A percentile compares a stretch with the other conserved stretches of the same genome.
phyloP scores from a whole-genome alignment of 129 eudicot genomes.

The Daucus carota region DNA sequence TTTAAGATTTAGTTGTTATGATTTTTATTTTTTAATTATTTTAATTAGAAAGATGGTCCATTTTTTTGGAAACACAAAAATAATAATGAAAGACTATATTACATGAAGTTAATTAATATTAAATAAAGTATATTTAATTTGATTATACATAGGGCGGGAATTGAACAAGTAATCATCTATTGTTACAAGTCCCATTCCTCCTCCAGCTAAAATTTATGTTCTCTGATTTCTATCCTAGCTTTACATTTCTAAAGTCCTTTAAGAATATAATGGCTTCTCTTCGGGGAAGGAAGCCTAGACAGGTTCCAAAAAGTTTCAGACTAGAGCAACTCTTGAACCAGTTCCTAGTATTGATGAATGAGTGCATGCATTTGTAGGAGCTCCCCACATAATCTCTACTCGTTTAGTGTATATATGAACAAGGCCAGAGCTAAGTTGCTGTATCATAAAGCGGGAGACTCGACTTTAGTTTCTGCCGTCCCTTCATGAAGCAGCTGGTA shows the following conservation, averaged over 20 bases:
- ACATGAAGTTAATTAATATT: too few species aligned
- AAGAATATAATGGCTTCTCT: neutral
- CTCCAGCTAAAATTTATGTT: neutral
- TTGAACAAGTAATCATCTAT: too few species aligned
- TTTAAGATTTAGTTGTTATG: too few species aligned
- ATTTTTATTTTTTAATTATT: too few species aligned
- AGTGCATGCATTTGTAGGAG: neutral
- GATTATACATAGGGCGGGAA: too few species aligned
- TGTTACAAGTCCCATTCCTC: too few species aligned
- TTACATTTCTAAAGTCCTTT: neutral
- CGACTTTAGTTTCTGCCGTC: slow-evolving; percentile 6
- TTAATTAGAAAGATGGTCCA: too few species aligned
- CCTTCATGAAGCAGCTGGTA: slow-evolving; percentile 29
- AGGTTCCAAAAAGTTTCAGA: too few species aligned
- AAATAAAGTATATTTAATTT: too few species aligned
- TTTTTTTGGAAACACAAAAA: too few species aligned
- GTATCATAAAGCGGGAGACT: neutral
- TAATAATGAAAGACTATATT: too few species aligned
- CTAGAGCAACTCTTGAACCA: neutral
- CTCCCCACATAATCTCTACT: neutral
- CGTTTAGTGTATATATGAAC: neutral
- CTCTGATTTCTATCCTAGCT: neutral
- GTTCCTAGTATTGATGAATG: neutral
- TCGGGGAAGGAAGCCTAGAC: too few species aligned
- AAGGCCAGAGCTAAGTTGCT: neutral